phyloP scores from a whole-genome alignment of 2,329 filamentous ascomycete genomes.

The Aspergillus fumigatus region DNA sequence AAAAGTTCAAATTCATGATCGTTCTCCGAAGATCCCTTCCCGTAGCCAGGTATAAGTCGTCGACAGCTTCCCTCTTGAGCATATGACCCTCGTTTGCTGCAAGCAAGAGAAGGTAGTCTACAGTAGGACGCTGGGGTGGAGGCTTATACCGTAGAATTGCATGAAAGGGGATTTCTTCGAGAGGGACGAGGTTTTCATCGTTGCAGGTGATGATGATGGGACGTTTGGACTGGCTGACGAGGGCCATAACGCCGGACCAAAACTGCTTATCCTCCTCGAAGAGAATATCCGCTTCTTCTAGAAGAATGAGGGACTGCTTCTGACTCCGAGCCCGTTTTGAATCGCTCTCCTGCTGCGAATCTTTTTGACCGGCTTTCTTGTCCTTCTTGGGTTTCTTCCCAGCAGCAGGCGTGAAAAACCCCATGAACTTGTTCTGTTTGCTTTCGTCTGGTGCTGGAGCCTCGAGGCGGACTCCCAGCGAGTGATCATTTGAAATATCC shows the following conservation, averaged over 20 bases:
- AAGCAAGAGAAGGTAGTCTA: constrained; percentile 75
- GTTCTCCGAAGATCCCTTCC: constrained; percentile 71
- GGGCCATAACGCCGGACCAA: constrained; percentile 73
- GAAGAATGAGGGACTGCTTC: constrained; percentile 87
- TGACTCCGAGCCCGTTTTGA: constrained; percentile 50
- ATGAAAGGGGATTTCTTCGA: constrained; percentile 70
- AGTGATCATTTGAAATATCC: constrained; percentile 14
- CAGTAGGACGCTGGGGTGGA: constrained; percentile 62
- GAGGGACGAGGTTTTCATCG: constrained; percentile 75
- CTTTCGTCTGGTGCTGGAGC: constrained; percentile 59
- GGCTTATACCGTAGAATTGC: constrained; percentile 73
- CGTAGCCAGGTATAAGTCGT: constrained; percentile 65
- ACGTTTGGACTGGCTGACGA: constrained; percentile 80
- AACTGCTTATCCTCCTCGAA: constrained; percentile 97
- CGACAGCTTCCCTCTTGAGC: constrained; percentile 62
- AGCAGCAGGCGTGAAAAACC: constrained; percentile 67
- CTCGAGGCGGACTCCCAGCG: constrained; percentile 40
- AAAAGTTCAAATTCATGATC: constrained; percentile 83
- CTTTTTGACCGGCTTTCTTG: constrained; percentile 14
- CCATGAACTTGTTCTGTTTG: constrained; percentile 72
- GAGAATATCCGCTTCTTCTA: constrained; percentile 90
- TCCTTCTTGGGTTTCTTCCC: constrained; percentile 18
- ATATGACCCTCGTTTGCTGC: constrained; percentile 88
- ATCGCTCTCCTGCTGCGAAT: constrained; percentile 19
- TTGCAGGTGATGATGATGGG: constrained; percentile 96